Conservation (phyloP, 2,329 filamentous ascomycete species). For the Nothophoma quercina region DNA sequence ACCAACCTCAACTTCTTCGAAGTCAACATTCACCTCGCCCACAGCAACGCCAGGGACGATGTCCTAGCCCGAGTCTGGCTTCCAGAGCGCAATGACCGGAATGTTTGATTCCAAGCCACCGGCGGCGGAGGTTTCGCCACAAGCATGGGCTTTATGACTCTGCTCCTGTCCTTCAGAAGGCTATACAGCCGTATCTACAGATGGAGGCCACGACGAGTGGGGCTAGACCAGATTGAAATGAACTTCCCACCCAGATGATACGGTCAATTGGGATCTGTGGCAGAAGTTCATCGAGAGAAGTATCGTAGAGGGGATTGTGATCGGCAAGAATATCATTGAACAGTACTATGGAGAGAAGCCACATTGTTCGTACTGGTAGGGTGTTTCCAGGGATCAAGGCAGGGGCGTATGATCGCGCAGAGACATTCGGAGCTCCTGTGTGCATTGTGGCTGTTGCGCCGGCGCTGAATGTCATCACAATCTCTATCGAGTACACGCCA, state of each 20-base stretch:
- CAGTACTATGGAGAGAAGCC: slow-evolving; percentile 40
- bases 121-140: slow-evolving; percentile 34
- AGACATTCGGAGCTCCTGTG: slow-evolving; percentile 38
- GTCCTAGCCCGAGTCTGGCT: slow-evolving; percentile 32
- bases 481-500: slow-evolving; percentile 26
- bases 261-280: slow-evolving; percentile 33
- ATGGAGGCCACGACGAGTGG: slow-evolving; percentile 27
- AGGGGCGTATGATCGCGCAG: slow-evolving; percentile 43
- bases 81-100: slow-evolving; percentile 27
- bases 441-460: slow-evolving; percentile 42
- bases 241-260: slow-evolving; percentile 21
- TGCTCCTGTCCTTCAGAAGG: slow-evolving; percentile 16
- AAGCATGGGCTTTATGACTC: slow-evolving; percentile 11
- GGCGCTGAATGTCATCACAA: slow-evolving; percentile 26
- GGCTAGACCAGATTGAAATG: slow-evolving; percentile 9
- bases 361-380: slow-evolving; percentile 44
- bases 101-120: slow-evolving; percentile 28
- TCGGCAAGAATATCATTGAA: slow-evolving; percentile 38
- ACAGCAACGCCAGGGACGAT: slow-evolving; percentile 26
- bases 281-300: slow-evolving; percentile 41
- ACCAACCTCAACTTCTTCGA: slow-evolving; percentile 35
- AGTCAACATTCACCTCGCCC: slow-evolving; percentile 44
- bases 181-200: slow-evolving; percentile 32
- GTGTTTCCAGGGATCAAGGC: slow-evolving; percentile 29
- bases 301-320: slow-evolving; percentile 40